phyloP scores from a whole-genome alignment of 2,329 filamentous ascomycete species.

The Fusarium chaquense region DNA sequence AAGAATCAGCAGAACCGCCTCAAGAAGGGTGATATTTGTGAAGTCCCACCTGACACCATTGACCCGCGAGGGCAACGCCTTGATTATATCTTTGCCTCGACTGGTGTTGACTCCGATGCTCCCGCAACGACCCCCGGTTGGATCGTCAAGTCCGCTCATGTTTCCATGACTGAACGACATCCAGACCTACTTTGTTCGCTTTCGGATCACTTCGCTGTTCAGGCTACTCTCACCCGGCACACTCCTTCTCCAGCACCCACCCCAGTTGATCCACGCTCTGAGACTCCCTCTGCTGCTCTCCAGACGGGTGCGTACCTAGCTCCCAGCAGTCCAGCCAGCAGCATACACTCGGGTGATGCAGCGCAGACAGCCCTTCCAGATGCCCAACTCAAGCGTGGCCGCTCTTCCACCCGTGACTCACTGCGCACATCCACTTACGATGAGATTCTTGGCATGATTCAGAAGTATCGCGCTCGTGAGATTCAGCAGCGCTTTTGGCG shows the following conservation, averaged over 20 bases:
- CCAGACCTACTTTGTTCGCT: constrained; percentile 85
- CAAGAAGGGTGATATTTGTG: constrained; percentile 66
- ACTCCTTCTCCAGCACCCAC: constrained; percentile 44
- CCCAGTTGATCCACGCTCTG: constrained; percentile 27
- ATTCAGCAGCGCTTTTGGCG: constrained; percentile 77
- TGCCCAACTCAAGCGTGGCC: constrained; percentile 50
- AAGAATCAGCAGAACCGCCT: constrained; percentile 76
- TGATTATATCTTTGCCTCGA: constrained; percentile 91
- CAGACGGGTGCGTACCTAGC: constrained; percentile 46
- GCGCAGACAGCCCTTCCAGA: constrained; percentile 46
- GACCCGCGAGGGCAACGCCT: constrained; percentile 87
- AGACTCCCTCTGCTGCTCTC: constrained; percentile 43
- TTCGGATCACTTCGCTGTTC: constrained; percentile 94
- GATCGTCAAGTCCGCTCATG: constrained; percentile 76
- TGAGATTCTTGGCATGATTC: constrained; percentile 77
- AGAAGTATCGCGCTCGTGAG: constrained; percentile 78
- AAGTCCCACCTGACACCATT: constrained; percentile 71
- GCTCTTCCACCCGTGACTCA: constrained; percentile 33
- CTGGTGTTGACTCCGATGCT: constrained; percentile 56
- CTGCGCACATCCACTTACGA: constrained; percentile 37
- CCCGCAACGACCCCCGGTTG: constrained; percentile 61
- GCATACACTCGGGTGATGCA: constrained; percentile 39
- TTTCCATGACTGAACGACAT: constrained; percentile 86
- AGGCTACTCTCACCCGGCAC: constrained; percentile 75
- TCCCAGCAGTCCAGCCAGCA: constrained; percentile 42